A percentile compares a stretch with the other conserved stretches of the same genome.
phyloP scores from a whole-genome alignment of 2,329 filamentous ascomycete genomes.

The Pseudophaeomoniella oleicola region DNA sequence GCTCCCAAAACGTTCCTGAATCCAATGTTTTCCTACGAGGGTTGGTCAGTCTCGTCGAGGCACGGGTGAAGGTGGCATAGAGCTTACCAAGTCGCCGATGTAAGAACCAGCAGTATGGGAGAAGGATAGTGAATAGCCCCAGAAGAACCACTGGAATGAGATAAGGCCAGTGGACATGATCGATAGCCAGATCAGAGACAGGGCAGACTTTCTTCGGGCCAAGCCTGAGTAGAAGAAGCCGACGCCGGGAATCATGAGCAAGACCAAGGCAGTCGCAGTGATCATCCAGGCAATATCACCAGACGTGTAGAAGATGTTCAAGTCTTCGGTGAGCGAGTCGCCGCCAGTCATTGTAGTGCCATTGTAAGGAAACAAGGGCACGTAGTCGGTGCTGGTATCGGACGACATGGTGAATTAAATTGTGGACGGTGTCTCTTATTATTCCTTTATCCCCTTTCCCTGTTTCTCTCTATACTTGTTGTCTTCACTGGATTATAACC shows the following conservation, averaged over 20 bases:
- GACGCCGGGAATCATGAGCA: constrained; percentile 88
- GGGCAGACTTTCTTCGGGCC: constrained; percentile 73
- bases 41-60: too few species aligned
- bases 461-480: too few species aligned
- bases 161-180: constrained; percentile 68
- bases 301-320: constrained; percentile 77
- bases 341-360: constrained; percentile 50
- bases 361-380: too few species aligned
- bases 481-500: too few species aligned
- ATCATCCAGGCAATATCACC: constrained; percentile 77
- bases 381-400: too few species aligned
- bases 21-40: constrained; percentile 59
- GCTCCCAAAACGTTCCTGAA: constrained; percentile 60
- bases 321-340: constrained; percentile 50
- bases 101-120: constrained; percentile 62
- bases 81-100: constrained; percentile 54
- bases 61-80: too few species aligned
- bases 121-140: constrained; percentile 75
- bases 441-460: too few species aligned
- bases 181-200: constrained; percentile 73
- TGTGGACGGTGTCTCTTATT: too few species aligned
- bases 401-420: too few species aligned
- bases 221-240: constrained; percentile 92
- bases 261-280: constrained; percentile 60
- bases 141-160: constrained; percentile 91